A percentile compares a stretch with the other conserved stretches of the same genome.
These are phyloP conservation scores for Adansonia grandidieri DNA, from an alignment of 441 rosid species.

Conservation along the genomic window DNA sequence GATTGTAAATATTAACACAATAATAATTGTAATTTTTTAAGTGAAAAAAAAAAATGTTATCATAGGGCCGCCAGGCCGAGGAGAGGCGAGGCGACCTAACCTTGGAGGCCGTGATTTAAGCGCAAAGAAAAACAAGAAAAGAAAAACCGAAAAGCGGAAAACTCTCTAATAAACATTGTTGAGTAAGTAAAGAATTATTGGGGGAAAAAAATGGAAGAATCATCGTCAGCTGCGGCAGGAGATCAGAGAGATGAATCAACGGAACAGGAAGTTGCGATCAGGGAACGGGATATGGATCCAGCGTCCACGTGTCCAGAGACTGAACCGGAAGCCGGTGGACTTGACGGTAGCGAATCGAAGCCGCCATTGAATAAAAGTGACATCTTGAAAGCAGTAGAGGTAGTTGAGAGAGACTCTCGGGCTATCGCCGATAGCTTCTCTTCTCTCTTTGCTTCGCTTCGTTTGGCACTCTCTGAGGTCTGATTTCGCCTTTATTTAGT, in stretches of 20 bases:
- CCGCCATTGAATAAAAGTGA: slow-evolving; percentile 39
- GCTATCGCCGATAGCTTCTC: slow-evolving; percentile 86
- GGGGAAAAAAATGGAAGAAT: slow-evolving; percentile 38
- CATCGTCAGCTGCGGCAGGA: slow-evolving; percentile 20
- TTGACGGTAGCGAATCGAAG: slow-evolving; percentile 25
- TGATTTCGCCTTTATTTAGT: slow-evolving; percentile 5
- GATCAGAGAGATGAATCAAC: slow-evolving; percentile 22
- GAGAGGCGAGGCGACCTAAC: too few species aligned
- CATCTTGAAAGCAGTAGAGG: slow-evolving; percentile 55
- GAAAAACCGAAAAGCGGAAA: not conserved
- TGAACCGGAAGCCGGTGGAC: slow-evolving; percentile 7
- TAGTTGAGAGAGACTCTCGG: slow-evolving; percentile 75
- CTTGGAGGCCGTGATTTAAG: not conserved
- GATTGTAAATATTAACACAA: too few species aligned
- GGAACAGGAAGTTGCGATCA: slow-evolving; percentile 16
- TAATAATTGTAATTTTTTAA: too few species aligned
- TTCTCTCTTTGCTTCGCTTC: slow-evolving; percentile 75
- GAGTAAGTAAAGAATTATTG: not conserved
- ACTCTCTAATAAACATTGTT: not conserved
- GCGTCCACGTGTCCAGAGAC: slow-evolving; percentile 28
- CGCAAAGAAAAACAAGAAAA: not conserved
- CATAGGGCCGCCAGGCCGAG: not conserved
- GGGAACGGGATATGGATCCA: slow-evolving; percentile 17
- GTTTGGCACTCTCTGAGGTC: slow-evolving; percentile 81
- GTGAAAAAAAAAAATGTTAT: too few species aligned